Evolutionary conservation across 345 rosid genomes (phyloP), one percentile per base, ranked within the genome.

Genomic region (Hypericum androsaemum): DNA sequence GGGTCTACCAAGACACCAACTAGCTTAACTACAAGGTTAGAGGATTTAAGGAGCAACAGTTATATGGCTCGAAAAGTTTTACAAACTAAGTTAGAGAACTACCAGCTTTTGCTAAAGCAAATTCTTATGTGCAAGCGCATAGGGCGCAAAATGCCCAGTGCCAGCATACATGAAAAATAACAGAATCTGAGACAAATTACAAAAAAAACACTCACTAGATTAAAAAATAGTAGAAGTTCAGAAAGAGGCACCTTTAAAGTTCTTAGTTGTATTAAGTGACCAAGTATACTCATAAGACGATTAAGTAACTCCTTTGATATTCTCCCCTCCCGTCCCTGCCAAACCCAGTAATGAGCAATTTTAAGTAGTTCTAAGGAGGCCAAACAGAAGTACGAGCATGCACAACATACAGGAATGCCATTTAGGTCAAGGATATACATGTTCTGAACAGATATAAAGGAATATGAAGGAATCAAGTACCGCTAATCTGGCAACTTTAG

Each of bases 281-380:
- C 96, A 10, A 90, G 87, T 64, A 80, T 84, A 59, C 88, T 69
- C 88, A 82, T 83, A 42, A 90, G 88, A 68, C 88, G 96, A 68
- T 61, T 82, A 54, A 87, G 54, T 52, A 90, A 74, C 71, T 90
- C 98, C 67, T 66, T 78, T 15, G 98, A 71, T 67, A 90, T 58
- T 60, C 73, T 78, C 39, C 95, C 96, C 61, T 90, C 84, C 71
- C 76, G 80, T 35, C 89, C 84, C 69, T 79, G 95, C 82, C 64
- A 66, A 67, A 47, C 58, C 52, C 57, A 66, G 59, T 37, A 39
- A 36, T 61, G 58, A 37, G 37, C 17, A 51, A 40, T 46, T 41
- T 49, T 11, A 52, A 17, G 38, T 39, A 53, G 7, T n/a, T 44
- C 7, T 8, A n/a, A 9, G 47, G 5, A 44, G 15, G 15, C 10